phyloP scores from a whole-genome alignment of 441 rosid species.

The Aleurites moluccanus region DNA sequence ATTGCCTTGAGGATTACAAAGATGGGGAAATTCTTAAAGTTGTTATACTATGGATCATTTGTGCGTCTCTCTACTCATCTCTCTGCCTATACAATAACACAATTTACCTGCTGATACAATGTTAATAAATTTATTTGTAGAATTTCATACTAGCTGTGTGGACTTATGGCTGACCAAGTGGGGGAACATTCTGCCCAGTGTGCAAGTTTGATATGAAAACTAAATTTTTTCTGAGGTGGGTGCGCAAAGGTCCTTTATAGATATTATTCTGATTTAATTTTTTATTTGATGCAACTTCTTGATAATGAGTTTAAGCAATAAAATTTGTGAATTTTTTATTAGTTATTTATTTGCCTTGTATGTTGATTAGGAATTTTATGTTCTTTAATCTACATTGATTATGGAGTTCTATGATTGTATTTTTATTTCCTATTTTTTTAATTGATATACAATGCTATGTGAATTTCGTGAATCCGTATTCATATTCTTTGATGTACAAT shows the following conservation, averaged over 20 bases:
- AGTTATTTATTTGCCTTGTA: too few species aligned
- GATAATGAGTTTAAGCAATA: not conserved
- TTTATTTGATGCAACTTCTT: not conserved
- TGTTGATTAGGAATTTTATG: not conserved
- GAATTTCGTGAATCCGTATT: conserved; percentile 1
- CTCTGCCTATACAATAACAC: not conserved
- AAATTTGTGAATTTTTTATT: not conserved
- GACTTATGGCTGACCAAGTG: conserved; percentile 79
- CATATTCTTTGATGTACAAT: not conserved
- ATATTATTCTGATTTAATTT: not conserved
- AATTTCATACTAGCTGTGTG: conserved; percentile 65
- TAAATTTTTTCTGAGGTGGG: conserved; percentile 49
- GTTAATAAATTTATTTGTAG: conserved; percentile 34
- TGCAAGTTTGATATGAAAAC: conserved; percentile 73
- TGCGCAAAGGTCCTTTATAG: conserved; percentile 1
- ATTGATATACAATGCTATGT: not conserved
- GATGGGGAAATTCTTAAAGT: conserved; percentile 62
- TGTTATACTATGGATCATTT: not conserved
- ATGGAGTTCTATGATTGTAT: not conserved
- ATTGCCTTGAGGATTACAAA: conserved; percentile 76
- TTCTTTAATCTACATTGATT: not conserved
- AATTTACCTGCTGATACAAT: not conserved
- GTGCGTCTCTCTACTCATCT: not conserved
- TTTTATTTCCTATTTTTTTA: not conserved
- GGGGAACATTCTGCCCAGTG: conserved; percentile 74